These are phyloP conservation scores for Leptographium wingfieldii DNA, from an alignment of 2,329 filamentous ascomycete genomes.

Conservation along the genomic window DNA sequence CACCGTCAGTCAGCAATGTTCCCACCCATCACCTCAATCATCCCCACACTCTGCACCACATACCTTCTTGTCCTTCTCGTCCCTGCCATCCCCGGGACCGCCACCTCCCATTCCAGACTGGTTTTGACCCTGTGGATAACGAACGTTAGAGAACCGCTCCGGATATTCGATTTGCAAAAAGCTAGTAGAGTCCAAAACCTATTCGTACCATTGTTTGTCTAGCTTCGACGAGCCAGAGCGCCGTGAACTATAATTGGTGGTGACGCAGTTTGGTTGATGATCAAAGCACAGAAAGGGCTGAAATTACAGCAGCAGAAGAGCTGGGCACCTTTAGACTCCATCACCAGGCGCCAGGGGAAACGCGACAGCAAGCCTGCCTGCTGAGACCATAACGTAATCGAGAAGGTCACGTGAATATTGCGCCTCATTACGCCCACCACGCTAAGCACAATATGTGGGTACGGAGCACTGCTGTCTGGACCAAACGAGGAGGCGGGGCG, in stretches of 20 bases:
- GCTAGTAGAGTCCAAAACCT: background rate
- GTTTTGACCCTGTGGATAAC: slow-evolving; percentile 56
- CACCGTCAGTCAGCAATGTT: background rate
- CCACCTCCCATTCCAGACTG: slow-evolving; percentile 77
- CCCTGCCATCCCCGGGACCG: slow-evolving; percentile 56
- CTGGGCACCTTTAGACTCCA: background rate
- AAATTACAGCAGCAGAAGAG: background rate
- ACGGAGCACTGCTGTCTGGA: background rate
- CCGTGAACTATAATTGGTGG: background rate
- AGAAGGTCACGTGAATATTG: background rate
- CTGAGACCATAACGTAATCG: background rate
- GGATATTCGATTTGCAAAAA: background rate
- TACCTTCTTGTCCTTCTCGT: slow-evolving; percentile 92
- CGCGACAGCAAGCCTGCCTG: slow-evolving; percentile 23
- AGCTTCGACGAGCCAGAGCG: background rate
- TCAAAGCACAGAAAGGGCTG: background rate
- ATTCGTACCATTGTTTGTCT: background rate
- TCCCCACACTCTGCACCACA: background rate
- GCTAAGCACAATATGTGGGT: background rate
- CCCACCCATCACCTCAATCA: background rate
- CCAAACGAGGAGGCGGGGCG: background rate
- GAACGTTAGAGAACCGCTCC: background rate
- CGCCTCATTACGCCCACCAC: background rate
- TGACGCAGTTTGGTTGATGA: background rate
- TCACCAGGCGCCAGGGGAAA: slow-evolving; percentile 29